These are phyloP conservation scores for Citrullus mucosospermus DNA, from an alignment of 306 rosid species.

Conservation along the genomic window DNA sequence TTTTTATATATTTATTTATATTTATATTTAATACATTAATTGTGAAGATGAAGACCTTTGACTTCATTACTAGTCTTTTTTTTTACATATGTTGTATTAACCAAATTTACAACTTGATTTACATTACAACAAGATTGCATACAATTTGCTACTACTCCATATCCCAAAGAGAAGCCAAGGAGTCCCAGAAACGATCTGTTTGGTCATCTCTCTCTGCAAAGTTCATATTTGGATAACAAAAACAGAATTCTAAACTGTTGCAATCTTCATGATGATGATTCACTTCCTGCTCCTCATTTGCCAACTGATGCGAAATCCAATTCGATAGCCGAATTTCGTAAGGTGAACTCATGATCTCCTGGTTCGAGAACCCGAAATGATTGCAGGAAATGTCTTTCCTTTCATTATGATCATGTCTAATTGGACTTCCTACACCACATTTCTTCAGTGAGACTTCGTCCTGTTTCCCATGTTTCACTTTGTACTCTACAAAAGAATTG, in stretches of 20 bases:
- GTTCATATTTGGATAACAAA: slow-evolving; percentile 12
- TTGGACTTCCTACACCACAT: neutral
- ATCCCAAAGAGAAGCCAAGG: slow-evolving; percentile 39
- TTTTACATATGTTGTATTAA: neutral
- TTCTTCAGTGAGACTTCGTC: neutral
- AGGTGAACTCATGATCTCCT: slow-evolving; percentile 32
- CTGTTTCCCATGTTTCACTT: neutral
- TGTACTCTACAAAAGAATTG: neutral
- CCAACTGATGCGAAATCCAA: slow-evolving; percentile 39
- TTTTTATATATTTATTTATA: too few relatives aligned
- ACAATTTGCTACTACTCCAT: slow-evolving; percentile 2
- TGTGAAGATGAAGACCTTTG: too few relatives aligned
- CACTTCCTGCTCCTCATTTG: slow-evolving; percentile 19
- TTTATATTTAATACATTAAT: too few relatives aligned
- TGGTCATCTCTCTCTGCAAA: slow-evolving; percentile 8
- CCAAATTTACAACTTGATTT: neutral
- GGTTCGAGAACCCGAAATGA: slow-evolving; percentile 13
- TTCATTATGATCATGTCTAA: neutral
- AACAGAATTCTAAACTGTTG: slow-evolving; percentile 11
- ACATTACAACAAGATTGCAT: neutral
- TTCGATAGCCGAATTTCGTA: slow-evolving; percentile 35
- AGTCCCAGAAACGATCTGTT: slow-evolving; percentile 26
- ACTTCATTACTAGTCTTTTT: too few relatives aligned
- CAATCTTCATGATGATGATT: slow-evolving; percentile 16
- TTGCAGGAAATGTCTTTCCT: slow-evolving; percentile 1